Evolutionary conservation across 208 protist species (phyloP), one percentile per base, ranked within the genome.

Genomic region (Angomonas desouzai): DNA sequence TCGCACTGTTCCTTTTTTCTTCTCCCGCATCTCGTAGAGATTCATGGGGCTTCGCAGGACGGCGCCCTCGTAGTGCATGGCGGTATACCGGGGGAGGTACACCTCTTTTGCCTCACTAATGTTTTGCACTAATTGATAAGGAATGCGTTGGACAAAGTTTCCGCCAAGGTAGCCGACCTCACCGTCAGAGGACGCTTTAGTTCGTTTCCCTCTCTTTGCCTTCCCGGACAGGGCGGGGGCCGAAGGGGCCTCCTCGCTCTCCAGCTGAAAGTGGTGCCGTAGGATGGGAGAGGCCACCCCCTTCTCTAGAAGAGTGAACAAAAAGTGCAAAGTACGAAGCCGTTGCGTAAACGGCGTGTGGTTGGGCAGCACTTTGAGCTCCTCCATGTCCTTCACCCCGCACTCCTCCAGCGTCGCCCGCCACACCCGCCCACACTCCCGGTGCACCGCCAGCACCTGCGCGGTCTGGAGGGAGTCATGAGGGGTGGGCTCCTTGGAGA

Each of bases 271-370:
- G 68, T 68, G 57, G 4, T 38, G 23, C 0, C 23, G 45, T 28
- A 94, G 74, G 51, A 79, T 57, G 3, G 79, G 57, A 20, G 85
- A 91, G 22, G 55, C 27, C 36, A 71, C 33, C 7, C 65, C 85
- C 18, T 56, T 59, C 10, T 74, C 32, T 27, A 95, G 77, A 30
- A 92, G 67, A 29, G 70, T 62, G 3, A 74, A 69, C n/a, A 95
- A 64, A 58, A 92, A 91, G 51, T 83, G 48, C 76, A 93, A 64
- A 11, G 79, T 77, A 51, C 88, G 87, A 29, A 95, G 62, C 23
- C 89, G 81, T 60, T 87, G 85, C 11, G 86, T 88, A 63, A 95
- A 95, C 3, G 79, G 86, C 0, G 89, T 91, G 27, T 78, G 29
- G 72, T 93, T 93, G 1, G 89, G 89, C 47, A 83, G 75, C 23